Base-by-base conservation (phyloP, 257 asterid genomes). In the Ilex aquifolium region DNA sequence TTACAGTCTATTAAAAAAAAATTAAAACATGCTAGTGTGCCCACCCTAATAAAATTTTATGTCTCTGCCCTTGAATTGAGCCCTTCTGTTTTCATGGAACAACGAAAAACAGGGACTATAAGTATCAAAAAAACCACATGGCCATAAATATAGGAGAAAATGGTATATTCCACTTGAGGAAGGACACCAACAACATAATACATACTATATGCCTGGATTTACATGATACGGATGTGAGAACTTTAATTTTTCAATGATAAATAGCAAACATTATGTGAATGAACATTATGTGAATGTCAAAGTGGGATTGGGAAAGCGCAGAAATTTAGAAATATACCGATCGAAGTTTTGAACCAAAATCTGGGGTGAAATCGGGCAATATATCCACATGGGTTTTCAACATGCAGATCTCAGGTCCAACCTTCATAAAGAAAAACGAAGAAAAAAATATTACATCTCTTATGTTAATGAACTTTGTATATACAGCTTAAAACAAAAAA, bases 341-440 rank as follows among this genome's bases (percentile, higher is more conserved):
- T 63, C 96, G 95, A 65, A 93, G 96, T 71, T 90, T 87, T 44
- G 90, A 75, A 57, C 99, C 99, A 74, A 93, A 93, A 66, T 85
- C 92, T 15, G 96, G 81, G 12, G 94, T 81, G 76, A 93, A 93
- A 77, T 93, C 99, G 54, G 99, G 95, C 32, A 93, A 84, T 72
- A 90, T 90, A 70, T 93, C 97, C 66, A 93, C 97, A 67, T 90
- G 99, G 69, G 99, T 93, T 82, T 93, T 93, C 59, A 93, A 76
- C 95, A 93, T 74, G 81, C 97, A 93, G 74, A 93, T 87, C 82
- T 93, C 99, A 32, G 90, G 96, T 70, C 99, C 99, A 71, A 93
- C 96, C 99, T 93, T 86, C 83, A 84, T 56, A 68, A 59, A 60
- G 56, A 15, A 11, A 11, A 49, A 49, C 10, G 5, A 49, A 53